These are phyloP conservation scores for Arthroderma uncinatum DNA, from an alignment of 2,329 filamentous ascomycete species.

Conservation along the genomic window DNA sequence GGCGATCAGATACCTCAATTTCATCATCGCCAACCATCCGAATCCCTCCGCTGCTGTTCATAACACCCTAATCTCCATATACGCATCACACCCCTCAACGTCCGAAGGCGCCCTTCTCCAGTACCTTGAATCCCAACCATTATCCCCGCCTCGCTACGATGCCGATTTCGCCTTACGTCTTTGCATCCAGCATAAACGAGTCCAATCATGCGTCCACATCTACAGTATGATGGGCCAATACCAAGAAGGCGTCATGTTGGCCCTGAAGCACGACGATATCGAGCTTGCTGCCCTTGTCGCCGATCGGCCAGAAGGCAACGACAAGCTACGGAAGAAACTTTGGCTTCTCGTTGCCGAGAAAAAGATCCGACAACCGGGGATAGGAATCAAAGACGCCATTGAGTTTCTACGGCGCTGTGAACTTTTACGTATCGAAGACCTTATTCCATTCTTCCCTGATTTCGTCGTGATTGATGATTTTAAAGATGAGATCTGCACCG, in stretches of 20 bases:
- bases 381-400: slow-evolving; percentile 84
- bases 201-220: slow-evolving; percentile 91
- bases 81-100: slow-evolving; percentile 70
- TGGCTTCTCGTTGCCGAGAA: slow-evolving; percentile 94
- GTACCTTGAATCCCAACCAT: slow-evolving; percentile 84
- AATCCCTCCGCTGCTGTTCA: slow-evolving; percentile 77
- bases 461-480: slow-evolving; percentile 99
- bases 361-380: slow-evolving; percentile 68
- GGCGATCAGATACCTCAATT: slow-evolving; percentile 84
- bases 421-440: slow-evolving; percentile 82
- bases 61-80: slow-evolving; percentile 93
- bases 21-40: slow-evolving; percentile 73
- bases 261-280: slow-evolving; percentile 77
- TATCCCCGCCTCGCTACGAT: slow-evolving; percentile 76
- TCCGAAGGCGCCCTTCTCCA: slow-evolving; percentile 77
- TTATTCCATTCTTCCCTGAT: slow-evolving; percentile 97
- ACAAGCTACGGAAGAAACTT: slow-evolving; percentile 75
- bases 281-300: slow-evolving; percentile 84
- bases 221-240: slow-evolving; percentile 96
- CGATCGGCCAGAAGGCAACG: slow-evolving; percentile 66
- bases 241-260: slow-evolving; percentile 81
- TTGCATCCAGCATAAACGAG: slow-evolving; percentile 87
- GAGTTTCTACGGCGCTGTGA: slow-evolving; percentile 88
- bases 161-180: slow-evolving; percentile 91
- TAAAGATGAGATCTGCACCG: slow-evolving; percentile 92